Conservation (phyloP, 768 basidiomycete species). For the Lactarius pseudohatsudake region DNA sequence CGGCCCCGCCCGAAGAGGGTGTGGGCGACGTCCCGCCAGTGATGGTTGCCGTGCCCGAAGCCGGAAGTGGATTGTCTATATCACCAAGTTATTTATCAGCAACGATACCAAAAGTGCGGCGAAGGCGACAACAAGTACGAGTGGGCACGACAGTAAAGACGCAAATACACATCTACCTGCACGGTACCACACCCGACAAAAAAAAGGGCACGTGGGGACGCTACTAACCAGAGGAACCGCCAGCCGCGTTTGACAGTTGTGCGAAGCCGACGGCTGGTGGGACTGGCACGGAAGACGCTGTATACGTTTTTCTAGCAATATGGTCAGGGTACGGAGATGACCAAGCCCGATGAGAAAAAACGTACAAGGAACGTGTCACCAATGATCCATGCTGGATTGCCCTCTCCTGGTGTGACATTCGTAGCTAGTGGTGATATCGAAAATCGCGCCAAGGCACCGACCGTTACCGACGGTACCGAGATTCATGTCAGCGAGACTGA, state of each 20-base stretch:
- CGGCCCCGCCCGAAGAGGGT: not conserved
- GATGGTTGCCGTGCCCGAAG: not conserved
- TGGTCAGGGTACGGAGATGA: not conserved
- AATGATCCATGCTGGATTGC: conserved; percentile 40
- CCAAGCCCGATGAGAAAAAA: conserved; percentile 8
- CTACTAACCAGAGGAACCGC: conserved; percentile 35
- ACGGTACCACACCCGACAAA: not conserved
- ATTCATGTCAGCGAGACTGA: conserved; percentile 77
- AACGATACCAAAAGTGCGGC: not conserved
- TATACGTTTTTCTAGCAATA: conserved; percentile 48
- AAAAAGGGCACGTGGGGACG: not conserved
- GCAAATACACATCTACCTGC: not conserved
- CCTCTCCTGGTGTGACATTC: conserved; percentile 39
- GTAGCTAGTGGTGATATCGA: conserved; percentile 61
- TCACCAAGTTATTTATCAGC: not conserved
- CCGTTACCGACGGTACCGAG: conserved; percentile 51
- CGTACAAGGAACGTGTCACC: conserved; percentile 57
- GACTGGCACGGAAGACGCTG: conserved; percentile 39
- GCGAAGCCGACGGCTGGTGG: conserved; percentile 45
- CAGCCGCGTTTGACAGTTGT: conserved; percentile 45
- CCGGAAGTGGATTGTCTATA: conserved; percentile 4
- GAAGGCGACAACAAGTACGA: not conserved
- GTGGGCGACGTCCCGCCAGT: not conserved
- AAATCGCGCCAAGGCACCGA: conserved; percentile 66
- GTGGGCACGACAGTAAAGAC: not conserved